Percentiles rank a stretch among this genome's conserved stretches.
These are phyloP conservation scores for Psilocybe cyanescens DNA, from an alignment of 768 basidiomycete genomes.

Conservation along the genomic window DNA sequence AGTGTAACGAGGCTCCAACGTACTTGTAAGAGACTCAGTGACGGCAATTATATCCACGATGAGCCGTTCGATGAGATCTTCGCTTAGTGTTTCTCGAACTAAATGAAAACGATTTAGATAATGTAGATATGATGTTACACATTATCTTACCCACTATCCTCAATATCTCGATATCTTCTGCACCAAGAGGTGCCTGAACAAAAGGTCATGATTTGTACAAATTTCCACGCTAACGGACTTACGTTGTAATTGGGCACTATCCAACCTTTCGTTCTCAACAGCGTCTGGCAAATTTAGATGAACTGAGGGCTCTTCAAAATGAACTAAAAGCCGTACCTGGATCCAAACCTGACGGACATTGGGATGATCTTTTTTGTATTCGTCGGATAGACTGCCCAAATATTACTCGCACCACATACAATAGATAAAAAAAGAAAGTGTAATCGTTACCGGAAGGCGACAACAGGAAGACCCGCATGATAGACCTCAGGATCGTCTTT, in stretches of 20 bases:
- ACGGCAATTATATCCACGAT: slow-evolving; percentile 53
- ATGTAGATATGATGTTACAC: slow-evolving; percentile 3
- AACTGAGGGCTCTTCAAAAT: not conserved
- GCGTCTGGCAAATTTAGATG: slow-evolving; percentile 26
- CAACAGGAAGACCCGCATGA: slow-evolving; percentile 60
- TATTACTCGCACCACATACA: not conserved
- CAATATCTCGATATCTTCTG: slow-evolving; percentile 58
- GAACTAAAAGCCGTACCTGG: slow-evolving; percentile 31
- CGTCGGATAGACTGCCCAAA: slow-evolving; percentile 45
- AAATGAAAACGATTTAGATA: slow-evolving; percentile 27
- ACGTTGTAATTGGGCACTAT: slow-evolving; percentile 64
- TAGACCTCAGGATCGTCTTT: slow-evolving; percentile 51
- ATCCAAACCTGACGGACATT: slow-evolving; percentile 57
- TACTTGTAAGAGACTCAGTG: slow-evolving; percentile 50
- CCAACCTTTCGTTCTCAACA: slow-evolving; percentile 58
- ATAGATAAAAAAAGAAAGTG: not conserved
- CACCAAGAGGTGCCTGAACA: slow-evolving; percentile 49
- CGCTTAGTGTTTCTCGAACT: slow-evolving; percentile 59
- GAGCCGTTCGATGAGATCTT: slow-evolving; percentile 53
- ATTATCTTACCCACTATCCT: slow-evolving; percentile 52
- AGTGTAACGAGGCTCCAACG: slow-evolving; percentile 18
- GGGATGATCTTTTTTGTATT: slow-evolving; percentile 54
- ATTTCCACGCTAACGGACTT: not conserved
- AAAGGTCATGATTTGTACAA: not conserved
- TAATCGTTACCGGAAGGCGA: slow-evolving; percentile 49